Evolutionary conservation across 1,139 yeast species (phyloP).

Genomic region (Hanseniaspora sp.): DNA sequence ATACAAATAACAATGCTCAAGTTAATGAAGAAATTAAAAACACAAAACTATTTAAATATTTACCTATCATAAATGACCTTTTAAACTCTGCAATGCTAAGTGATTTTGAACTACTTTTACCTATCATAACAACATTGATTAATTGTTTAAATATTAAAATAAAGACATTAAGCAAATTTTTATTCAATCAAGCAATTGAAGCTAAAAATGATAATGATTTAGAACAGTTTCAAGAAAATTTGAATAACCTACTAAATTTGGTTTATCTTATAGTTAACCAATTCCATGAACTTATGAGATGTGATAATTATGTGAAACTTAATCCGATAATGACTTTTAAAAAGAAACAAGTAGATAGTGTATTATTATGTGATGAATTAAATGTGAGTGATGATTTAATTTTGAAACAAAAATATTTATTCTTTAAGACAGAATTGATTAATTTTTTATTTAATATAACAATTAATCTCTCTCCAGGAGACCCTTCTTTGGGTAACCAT

Average conservation of each 20-base stretch:
- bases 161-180: not conserved
- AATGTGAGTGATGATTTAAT: slow-evolving; percentile 10
- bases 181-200: not conserved
- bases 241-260: slow-evolving; percentile 4
- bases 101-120: not conserved
- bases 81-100: slow-evolving; percentile 3
- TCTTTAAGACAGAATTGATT: slow-evolving; percentile 1
- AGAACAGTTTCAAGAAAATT: slow-evolving; percentile 10
- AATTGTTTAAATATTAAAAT: not conserved
- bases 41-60: slow-evolving; percentile 8
- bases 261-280: slow-evolving; percentile 6
- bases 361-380: slow-evolving; percentile 7
- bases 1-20: slow-evolving; percentile 29
- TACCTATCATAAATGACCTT: slow-evolving; percentile 14
- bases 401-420: not conserved
- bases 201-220: not conserved
- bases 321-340: slow-evolving; percentile 5
- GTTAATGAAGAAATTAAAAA: slow-evolving; percentile 8
- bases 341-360: not conserved
- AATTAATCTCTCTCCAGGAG: slow-evolving; percentile 10
- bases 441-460: slow-evolving; percentile 4
- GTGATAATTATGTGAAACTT: slow-evolving; percentile 5
- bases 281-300: slow-evolving; percentile 8
- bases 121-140: slow-evolving; percentile 1
- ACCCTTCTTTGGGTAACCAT: slow-evolving; percentile 9